Conservation (phyloP, 192 early-diverging fungal genomes). For the Coemansia sp. region DNA sequence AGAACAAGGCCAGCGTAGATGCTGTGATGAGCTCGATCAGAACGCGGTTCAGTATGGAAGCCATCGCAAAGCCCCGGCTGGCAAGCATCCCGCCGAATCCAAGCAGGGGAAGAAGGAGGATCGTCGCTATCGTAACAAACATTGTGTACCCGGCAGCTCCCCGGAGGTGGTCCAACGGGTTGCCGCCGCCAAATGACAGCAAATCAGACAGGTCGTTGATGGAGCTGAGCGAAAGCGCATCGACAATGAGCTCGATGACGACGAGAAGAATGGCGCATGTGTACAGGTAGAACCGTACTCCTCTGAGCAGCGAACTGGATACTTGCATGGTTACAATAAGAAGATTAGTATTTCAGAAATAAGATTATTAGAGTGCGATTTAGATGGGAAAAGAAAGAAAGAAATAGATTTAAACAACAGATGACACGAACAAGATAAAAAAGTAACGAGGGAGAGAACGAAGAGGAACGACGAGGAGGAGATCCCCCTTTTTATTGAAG, state of each 20-base stretch:
- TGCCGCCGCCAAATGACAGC: neutral
- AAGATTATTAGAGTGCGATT: neutral
- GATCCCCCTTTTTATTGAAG: no score
- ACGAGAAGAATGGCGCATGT: constrained; percentile 23
- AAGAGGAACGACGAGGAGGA: no score
- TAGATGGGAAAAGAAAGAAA: neutral
- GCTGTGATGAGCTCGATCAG: constrained; percentile 21
- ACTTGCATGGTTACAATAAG: constrained; percentile 1
- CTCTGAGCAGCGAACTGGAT: constrained; percentile 13
- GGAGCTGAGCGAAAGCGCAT: constrained; percentile 34
- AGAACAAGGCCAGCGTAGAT: constrained; percentile 18
- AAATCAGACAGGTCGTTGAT: constrained; percentile 5
- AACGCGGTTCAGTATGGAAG: constrained; percentile 22
- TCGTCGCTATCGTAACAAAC: constrained; percentile 43
- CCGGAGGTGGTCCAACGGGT: neutral
- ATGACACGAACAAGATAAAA: constrained; percentile 4
- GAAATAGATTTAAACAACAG: constrained; percentile 1
- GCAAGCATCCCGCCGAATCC: constrained; percentile 27
- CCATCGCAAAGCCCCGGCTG: constrained; percentile 16
- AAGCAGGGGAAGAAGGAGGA: constrained; percentile 28
- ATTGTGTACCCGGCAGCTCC: constrained; percentile 51
- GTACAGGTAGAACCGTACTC: constrained; percentile 44
- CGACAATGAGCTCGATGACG: constrained; percentile 45
- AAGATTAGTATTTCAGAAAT: neutral
- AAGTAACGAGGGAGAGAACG: neutral